Conservation (phyloP, 371 early-diverging fungal species). For the Rhizomucor pusillus region DNA sequence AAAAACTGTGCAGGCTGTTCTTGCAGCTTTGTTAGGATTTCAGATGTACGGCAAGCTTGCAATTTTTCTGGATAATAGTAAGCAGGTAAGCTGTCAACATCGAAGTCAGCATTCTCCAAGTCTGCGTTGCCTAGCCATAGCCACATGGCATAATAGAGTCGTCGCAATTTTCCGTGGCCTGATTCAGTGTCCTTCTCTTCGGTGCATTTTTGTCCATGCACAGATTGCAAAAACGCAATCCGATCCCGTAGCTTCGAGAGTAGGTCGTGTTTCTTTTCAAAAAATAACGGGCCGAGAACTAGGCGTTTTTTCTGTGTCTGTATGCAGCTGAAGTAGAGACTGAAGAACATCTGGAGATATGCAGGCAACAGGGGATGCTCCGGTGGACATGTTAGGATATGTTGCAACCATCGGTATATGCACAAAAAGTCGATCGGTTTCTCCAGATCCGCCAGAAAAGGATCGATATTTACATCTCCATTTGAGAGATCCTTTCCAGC, state of each 20-base stretch:
- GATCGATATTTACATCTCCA: constrained; percentile 19
- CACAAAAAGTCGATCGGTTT: constrained; percentile 55
- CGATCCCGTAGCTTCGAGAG: constrained; percentile 46
- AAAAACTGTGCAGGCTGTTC: constrained; percentile 25
- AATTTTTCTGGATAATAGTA: constrained; percentile 39
- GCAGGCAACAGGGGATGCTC: constrained; percentile 56
- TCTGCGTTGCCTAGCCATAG: constrained; percentile 61
- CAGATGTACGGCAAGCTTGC: constrained; percentile 17
- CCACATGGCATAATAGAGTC: constrained; percentile 57
- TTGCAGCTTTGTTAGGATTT: neutral
- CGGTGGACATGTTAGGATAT: constrained; percentile 45
- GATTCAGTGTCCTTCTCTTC: constrained; percentile 20
- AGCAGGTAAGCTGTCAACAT: constrained; percentile 39
- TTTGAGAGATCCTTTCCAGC: constrained; percentile 15
- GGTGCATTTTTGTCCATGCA: constrained; percentile 33
- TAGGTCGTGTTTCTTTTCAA: constrained; percentile 43
- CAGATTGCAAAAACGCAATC: constrained; percentile 43
- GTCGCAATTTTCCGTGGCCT: constrained; percentile 33
- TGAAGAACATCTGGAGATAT: constrained; percentile 64
- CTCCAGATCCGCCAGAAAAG: constrained; percentile 23
- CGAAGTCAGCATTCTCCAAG: constrained; percentile 26
- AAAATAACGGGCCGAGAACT: constrained; percentile 49
- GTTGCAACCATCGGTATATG: constrained; percentile 62
- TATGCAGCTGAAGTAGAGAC: constrained; percentile 55
- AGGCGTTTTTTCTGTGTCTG: constrained; percentile 12